A percentile compares a stretch with the other conserved stretches of the same genome.
Evolutionary conservation across 768 basidiomycete genomes (phyloP).

Genomic region (Rhodotorula taiwanensis): DNA sequence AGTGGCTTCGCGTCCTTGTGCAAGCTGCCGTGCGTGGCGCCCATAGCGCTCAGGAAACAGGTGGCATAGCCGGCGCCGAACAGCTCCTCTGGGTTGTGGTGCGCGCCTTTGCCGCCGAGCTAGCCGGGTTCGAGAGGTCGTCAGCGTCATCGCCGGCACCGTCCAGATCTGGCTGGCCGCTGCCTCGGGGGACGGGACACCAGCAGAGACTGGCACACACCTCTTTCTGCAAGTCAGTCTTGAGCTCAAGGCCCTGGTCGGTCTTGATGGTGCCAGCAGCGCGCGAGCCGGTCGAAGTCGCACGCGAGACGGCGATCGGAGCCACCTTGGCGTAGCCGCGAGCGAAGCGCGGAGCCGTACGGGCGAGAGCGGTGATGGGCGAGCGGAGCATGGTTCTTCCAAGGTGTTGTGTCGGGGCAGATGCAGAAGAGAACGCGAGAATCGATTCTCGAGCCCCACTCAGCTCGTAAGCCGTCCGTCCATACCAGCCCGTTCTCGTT

Average conservation of each 20-base stretch:
- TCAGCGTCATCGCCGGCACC: not conserved
- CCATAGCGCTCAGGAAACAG: slow-evolving; percentile 38
- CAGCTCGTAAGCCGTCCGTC: not conserved
- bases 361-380: not conserved
- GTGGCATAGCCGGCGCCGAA: slow-evolving; percentile 36
- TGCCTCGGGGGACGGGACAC: no score
- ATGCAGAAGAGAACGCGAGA: not conserved
- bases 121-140: not conserved
- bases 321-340: slow-evolving; percentile 7
- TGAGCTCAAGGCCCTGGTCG: slow-evolving; percentile 20
- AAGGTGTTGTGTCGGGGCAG: no score
- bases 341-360: slow-evolving; percentile 2
- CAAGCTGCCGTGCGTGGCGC: slow-evolving; percentile 31
- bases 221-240: slow-evolving; percentile 27
- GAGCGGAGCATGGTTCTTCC: slow-evolving; percentile 18
- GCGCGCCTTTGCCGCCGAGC: slow-evolving; percentile 27
- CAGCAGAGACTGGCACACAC: not conserved
- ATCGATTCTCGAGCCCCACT: no score
- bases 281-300: slow-evolving; percentile 22
- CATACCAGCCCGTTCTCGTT: no score
- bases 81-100: slow-evolving; percentile 39
- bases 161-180: no score
- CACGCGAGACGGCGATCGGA: slow-evolving; percentile 25
- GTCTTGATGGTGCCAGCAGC: slow-evolving; percentile 26
- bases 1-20: slow-evolving; percentile 35